A percentile compares a stretch with the other conserved stretches of the same genome.
Evolutionary conservation across 331 rosid genomes (phyloP).

Genomic region (Rosa hybrid): DNA sequence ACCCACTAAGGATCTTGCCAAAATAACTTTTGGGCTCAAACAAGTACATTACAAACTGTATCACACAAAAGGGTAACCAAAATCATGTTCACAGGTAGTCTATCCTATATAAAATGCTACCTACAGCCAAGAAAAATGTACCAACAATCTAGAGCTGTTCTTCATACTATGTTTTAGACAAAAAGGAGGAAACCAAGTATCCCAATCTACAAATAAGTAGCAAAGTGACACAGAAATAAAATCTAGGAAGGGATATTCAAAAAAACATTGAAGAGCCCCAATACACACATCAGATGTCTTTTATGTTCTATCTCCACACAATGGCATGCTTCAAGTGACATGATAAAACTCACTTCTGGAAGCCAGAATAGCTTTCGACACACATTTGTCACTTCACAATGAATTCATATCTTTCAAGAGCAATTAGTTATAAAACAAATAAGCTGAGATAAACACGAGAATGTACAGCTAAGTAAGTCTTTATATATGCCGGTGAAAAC

Average conservation of each 20-base stretch:
- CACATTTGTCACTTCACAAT: background rate
- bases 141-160: too few species aligned
- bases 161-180: too few species aligned
- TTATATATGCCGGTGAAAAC: background rate
- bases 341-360: background rate
- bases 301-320: background rate
- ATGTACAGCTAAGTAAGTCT: background rate
- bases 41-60: too few species aligned
- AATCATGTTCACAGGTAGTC: background rate
- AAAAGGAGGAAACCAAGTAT: background rate
- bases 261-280: background rate
- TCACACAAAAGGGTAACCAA: background rate
- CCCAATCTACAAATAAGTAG: background rate
- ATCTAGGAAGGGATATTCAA: background rate
- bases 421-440: background rate
- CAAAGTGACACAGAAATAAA: background rate
- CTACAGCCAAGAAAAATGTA: too few species aligned
- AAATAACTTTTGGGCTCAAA: too few species aligned
- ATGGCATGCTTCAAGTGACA: background rate
- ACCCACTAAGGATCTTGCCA: too few species aligned
- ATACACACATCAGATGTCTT: background rate
- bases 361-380: background rate
- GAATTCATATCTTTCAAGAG: background rate
- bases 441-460: background rate
- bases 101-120: background rate